A percentile compares a stretch with the other conserved stretches of the same genome.
phyloP scores from a whole-genome alignment of 1,284 basidiomycete genomes.

The Moesziomyces aphidis region DNA sequence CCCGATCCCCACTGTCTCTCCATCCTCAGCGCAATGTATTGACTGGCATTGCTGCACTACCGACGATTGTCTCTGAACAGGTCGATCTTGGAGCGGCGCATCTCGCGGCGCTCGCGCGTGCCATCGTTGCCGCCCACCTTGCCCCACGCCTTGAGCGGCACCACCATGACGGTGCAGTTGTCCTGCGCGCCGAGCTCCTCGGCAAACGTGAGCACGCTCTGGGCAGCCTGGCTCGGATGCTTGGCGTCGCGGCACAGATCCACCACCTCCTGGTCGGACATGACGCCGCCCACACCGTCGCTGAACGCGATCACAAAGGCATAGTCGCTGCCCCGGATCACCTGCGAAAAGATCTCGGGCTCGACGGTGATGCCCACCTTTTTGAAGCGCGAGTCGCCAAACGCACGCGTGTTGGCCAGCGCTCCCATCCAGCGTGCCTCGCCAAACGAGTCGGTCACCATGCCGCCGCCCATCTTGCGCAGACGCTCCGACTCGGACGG shows the following conservation, averaged over 20 bases:
- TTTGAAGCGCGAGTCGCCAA: constrained; percentile 92
- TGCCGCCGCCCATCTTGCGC: constrained; percentile 84
- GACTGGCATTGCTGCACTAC: constrained; percentile 6
- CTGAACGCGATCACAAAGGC: constrained; percentile 62
- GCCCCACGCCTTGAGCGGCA: constrained; percentile 93
- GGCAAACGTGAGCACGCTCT: constrained; percentile 84
- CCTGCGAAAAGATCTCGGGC: constrained; percentile 85
- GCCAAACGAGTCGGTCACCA: constrained; percentile 94
- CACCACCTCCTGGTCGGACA: constrained; percentile 93
- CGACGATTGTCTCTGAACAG: constrained; percentile 53
- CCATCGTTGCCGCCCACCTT: constrained; percentile 80
- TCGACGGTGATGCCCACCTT: constrained; percentile 80
- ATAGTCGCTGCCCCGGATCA: constrained; percentile 73
- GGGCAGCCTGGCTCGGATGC: constrained; percentile 83
- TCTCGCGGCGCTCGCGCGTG: constrained; percentile 72
- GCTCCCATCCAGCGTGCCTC: constrained; percentile 97
- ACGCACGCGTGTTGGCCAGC: constrained; percentile 90
- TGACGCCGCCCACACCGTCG: constrained; percentile 89
- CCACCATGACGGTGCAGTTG: constrained; percentile 90
- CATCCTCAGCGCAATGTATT: not conserved
- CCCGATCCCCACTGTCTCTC: no score
- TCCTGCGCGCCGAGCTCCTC: constrained; percentile 89
- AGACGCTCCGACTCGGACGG: constrained; percentile 85
- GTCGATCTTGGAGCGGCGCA: constrained; percentile 53
- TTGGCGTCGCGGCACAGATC: constrained; percentile 82